A percentile compares a stretch with the other conserved stretches of the same genome.
These are phyloP conservation scores for Aspergillus chevalieri DNA, from an alignment of 2,329 filamentous ascomycete genomes.

Conservation along the genomic window DNA sequence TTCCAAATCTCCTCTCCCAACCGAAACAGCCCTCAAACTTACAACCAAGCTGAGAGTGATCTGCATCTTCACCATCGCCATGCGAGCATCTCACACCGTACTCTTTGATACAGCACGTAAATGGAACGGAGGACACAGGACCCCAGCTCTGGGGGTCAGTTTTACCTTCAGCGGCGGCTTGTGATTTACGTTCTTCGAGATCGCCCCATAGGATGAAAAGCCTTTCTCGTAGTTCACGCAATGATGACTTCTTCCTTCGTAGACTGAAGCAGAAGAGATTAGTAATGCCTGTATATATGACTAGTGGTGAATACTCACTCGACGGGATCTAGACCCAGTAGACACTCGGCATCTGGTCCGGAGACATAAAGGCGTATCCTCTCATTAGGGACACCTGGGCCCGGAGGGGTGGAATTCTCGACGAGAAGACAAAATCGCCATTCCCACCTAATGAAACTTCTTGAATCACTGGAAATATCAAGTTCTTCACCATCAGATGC, in stretches of 20 bases:
- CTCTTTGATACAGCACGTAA: slow-evolving; percentile 65
- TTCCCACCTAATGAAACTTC: slow-evolving; percentile 53
- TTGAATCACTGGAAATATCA: slow-evolving; percentile 23
- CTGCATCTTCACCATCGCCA: slow-evolving; percentile 25
- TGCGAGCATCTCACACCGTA: slow-evolving; percentile 53
- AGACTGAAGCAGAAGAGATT: slow-evolving; percentile 43
- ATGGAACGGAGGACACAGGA: slow-evolving; percentile 52
- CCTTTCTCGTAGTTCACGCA: slow-evolving; percentile 58
- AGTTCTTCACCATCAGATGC: slow-evolving; percentile 25
- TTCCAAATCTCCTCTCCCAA: slow-evolving; percentile 59
- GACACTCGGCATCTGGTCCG: slow-evolving; percentile 49
- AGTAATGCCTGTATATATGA: background rate
- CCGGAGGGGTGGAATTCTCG: slow-evolving; percentile 55
- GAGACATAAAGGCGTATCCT: slow-evolving; percentile 65
- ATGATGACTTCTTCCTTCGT: slow-evolving; percentile 41
- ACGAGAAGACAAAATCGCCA: slow-evolving; percentile 79
- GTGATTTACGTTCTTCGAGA: slow-evolving; percentile 62
- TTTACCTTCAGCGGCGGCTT: slow-evolving; percentile 19
- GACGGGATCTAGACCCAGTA: slow-evolving; percentile 51
- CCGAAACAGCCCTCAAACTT: slow-evolving; percentile 35
- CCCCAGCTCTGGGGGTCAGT: slow-evolving; percentile 12
- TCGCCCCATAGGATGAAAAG: slow-evolving; percentile 82
- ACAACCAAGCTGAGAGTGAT: slow-evolving; percentile 29
- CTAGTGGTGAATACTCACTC: slow-evolving; percentile 43
- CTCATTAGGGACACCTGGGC: slow-evolving; percentile 33